Conservation (phyloP, 108 stramenopile species). For the Conticribra weissflogii region DNA sequence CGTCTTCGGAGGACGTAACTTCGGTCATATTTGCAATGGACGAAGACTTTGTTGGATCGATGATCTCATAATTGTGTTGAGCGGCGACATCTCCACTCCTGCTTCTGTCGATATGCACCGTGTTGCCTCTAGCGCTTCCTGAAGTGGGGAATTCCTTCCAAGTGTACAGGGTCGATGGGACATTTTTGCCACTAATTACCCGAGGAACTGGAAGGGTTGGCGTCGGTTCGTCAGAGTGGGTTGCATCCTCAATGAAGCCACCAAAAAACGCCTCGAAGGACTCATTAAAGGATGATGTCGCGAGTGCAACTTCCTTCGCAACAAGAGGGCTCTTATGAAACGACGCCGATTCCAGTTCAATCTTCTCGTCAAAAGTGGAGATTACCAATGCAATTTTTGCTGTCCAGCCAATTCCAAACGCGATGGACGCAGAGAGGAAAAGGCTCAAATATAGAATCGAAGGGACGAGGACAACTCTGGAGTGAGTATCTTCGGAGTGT, state of each 20-base stretch:
- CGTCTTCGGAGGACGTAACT: slow-evolving; percentile 21
- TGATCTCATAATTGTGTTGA: background rate
- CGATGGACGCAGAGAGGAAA: background rate
- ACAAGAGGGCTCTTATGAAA: too few relatives aligned
- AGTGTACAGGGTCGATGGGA: slow-evolving; percentile 10
- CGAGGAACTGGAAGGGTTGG: slow-evolving; percentile 5
- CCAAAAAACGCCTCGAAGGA: background rate
- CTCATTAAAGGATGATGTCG: background rate
- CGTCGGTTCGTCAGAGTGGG: background rate
- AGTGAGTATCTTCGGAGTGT: background rate
- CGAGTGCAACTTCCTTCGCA: too few relatives aligned
- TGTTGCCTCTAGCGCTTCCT: slow-evolving; percentile 1
- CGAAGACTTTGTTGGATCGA: background rate
- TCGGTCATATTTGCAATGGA: background rate
- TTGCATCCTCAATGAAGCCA: background rate
- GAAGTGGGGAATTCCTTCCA: slow-evolving; percentile 6
- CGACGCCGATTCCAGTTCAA: too few relatives aligned
- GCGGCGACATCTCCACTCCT: too few relatives aligned
- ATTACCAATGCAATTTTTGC: slow-evolving; percentile 14
- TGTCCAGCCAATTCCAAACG: slow-evolving; percentile 19
- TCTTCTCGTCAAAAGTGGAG: background rate
- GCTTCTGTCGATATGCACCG: background rate
- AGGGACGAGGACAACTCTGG: background rate
- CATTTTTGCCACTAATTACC: slow-evolving; percentile 1
- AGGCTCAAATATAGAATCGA: background rate